A percentile compares a stretch with the other conserved stretches of the same genome.
Evolutionary conservation across 768 basidiomycete genomes (phyloP).

Genomic region (Botryobasidium botryosum): DNA sequence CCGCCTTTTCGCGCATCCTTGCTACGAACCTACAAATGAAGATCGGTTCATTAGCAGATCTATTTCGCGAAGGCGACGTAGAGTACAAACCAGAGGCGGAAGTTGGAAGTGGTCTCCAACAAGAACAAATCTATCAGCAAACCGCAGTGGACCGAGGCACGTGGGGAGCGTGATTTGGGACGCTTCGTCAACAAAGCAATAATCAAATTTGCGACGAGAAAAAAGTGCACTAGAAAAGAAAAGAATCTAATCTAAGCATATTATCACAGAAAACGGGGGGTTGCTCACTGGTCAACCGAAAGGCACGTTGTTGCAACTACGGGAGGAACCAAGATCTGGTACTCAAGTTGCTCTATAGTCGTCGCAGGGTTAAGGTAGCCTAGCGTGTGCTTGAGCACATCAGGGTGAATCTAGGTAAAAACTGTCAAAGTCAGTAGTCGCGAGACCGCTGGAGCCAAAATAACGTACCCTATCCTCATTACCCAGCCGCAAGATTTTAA

Average conservation of each 20-base stretch:
- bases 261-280: not conserved
- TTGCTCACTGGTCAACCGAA: slow-evolving; percentile 77
- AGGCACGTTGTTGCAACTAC: slow-evolving; percentile 95
- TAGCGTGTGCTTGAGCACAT: slow-evolving; percentile 55
- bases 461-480: slow-evolving; percentile 71
- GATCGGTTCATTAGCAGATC: not conserved
- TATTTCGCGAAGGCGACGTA: not conserved
- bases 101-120: slow-evolving; percentile 98
- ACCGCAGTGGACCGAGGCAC: slow-evolving; percentile 82
- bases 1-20: slow-evolving; percentile 65
- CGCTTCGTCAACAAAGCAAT: slow-evolving; percentile 96
- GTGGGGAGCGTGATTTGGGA: slow-evolving; percentile 95
- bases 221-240: slow-evolving; percentile 51
- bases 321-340: slow-evolving; percentile 68
- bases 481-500: slow-evolving; percentile 69
- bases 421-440: not conserved
- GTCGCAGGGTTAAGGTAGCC: slow-evolving; percentile 35
- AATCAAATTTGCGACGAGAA: slow-evolving; percentile 71
- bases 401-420: slow-evolving; percentile 55
- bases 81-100: slow-evolving; percentile 60
- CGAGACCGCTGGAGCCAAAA: not conserved
- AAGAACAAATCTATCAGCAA: slow-evolving; percentile 78
- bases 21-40: slow-evolving; percentile 51
- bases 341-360: slow-evolving; percentile 69
- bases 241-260: slow-evolving; percentile 5